Evolutionary conservation across 352 stramenopile genomes (phyloP), one percentile per base, ranked within the genome.

Genomic region (Phytophthora constricta): DNA sequence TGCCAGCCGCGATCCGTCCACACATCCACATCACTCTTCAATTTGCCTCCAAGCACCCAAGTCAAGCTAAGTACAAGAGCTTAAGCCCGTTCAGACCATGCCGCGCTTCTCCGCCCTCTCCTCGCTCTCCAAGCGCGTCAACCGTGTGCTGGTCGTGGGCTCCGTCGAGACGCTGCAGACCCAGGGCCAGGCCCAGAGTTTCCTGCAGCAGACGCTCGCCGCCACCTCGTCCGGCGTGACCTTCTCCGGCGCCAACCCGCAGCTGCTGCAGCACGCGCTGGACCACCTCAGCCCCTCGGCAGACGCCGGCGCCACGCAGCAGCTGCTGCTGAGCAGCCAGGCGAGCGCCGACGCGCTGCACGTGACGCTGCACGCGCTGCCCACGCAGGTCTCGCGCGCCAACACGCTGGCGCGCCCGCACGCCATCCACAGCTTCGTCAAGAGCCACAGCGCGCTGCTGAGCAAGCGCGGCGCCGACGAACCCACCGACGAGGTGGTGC

Each of bases 331-430:
- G 26, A 42, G 78, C 2, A 76, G 69, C 41, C 74, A 80, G 16
- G 39, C 57, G 10, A 47, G 53, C 28, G 58, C 27, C 13, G 68
- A 65, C 20, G 74, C 67, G 14, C 62, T 87, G n/a, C 71, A 63
- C 58, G 71, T 87, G 48, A 80, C 82, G 62, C 69, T 90, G 19
- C 77, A 83, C 54, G 79, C 81, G 50, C 58, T 94, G 45, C 86
- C 86, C 10, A 89, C 74, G 48, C 65, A 69, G 14, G 75, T 87
- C 25, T 93, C 82, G 56, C 82, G 89, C 20, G 77, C 87, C 67
- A 96, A 96, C 70, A 79, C 76, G 10, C 65, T 76, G 1, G 80
- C 86, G 34, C 82, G 89, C 23, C 89, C 89, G 28, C 89, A 97
- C 67, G 73, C 89, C 23, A 87, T 97, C 68, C 47, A 84, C 41